Evolutionary conservation across 495 filamentous ascomycete genomes (phyloP), one percentile per base, ranked within the genome.

Genomic region (Aspergillus funiculosus): DNA sequence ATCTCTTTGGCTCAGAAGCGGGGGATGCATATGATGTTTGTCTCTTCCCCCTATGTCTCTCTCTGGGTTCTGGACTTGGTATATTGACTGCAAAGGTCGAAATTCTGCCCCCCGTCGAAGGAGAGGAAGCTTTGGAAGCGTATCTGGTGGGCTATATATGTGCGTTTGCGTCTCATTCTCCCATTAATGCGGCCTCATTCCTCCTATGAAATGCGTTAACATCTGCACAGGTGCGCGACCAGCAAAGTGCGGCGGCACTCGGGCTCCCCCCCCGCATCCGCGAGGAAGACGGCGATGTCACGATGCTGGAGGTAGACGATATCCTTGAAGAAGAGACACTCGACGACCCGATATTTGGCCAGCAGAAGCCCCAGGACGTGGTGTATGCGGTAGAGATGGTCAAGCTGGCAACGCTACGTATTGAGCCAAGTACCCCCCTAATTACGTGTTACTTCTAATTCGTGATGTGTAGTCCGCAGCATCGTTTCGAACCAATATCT

Each of bases 131-230:
- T 74, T 3, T 62, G 69, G 53, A 73, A 72, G 43, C 41, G 69
- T 15, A 71, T 75, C 7, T 75, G 70, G 68, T 75, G 71, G 71
- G 65, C 68, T 47, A 41, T 72, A 35, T 74, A 73, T 54, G 69
- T 72, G 49, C 32, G 58, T 50, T 4, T n/a, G n/a, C n/a, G n/a
- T n/a, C n/a, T n/a, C n/a, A n/a, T n/a, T n/a, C n/a, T 24, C 25
- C 10, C 11, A 20, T 10, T 15, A 14, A 13, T 11, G 13, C n/a
- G n/a, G n/a, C n/a, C n/a, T n/a, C n/a, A n/a, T n/a, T n/a, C 7
- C 5, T 10, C 6, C 4, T 37, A 4, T 1, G 11, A 26, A 21
- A 13, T 13, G 22, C 6, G n/a, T 11, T 47, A 27, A 39, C 4
- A 15, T 7, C 0, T 6, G 35, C 9, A 10, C 20, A 69, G 64